A percentile compares a stretch with the other conserved stretches of the same genome.
These are phyloP conservation scores for Scopulariopsis brevicaulis DNA, from an alignment of 2,329 filamentous ascomycete genomes.

Conservation along the genomic window DNA sequence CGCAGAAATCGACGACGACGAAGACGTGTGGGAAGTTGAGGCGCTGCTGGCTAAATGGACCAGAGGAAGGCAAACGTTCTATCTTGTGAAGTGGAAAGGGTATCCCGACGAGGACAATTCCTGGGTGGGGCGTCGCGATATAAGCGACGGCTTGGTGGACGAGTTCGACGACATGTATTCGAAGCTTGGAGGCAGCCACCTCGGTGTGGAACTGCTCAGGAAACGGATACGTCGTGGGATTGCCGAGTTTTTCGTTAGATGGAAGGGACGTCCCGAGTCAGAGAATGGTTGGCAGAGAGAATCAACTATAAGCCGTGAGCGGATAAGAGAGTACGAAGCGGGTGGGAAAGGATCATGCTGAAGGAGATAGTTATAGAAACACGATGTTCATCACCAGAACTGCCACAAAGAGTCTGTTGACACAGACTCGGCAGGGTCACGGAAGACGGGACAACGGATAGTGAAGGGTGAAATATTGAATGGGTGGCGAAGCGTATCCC, in stretches of 20 bases:
- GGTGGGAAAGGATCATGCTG: not conserved
- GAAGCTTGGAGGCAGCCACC: not conserved
- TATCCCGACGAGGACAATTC: constrained; percentile 10
- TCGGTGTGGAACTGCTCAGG: not conserved
- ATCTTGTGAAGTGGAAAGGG: constrained; percentile 12
- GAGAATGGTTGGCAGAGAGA: not conserved
- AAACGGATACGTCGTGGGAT: not conserved
- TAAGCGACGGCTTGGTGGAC: not conserved
- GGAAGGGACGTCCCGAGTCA: not conserved
- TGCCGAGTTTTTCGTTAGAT: not conserved
- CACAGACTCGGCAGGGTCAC: no score
- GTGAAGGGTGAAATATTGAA: no score
- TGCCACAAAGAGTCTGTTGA: no score
- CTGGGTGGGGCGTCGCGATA: constrained; percentile 5
- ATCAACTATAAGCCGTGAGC: not conserved
- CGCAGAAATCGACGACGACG: constrained; percentile 3
- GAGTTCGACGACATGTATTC: not conserved
- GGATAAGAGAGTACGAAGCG: not conserved
- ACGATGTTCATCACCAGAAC: no score
- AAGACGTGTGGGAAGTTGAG: constrained; percentile 9
- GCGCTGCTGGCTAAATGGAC: constrained; percentile 11
- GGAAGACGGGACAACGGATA: no score
- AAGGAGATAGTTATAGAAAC: not conserved
- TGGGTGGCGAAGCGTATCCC: no score
- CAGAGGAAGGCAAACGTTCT: constrained; percentile 9